Evolutionary conservation across 1,139 yeast species (phyloP).

Genomic region (Nematodospora anomalae): DNA sequence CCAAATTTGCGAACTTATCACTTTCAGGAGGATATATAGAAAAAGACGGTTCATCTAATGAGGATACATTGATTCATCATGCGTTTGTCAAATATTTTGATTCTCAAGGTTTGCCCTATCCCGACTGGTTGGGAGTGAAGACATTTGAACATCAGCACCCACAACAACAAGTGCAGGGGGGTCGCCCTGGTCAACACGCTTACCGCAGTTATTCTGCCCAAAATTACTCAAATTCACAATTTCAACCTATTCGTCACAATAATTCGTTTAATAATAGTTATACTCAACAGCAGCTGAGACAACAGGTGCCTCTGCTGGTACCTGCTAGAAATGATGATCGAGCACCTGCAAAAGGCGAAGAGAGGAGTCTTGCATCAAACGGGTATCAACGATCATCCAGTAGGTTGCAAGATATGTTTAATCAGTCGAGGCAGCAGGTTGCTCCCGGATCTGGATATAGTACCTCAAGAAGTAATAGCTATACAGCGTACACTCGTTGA

Average conservation of each 20-base stretch:
- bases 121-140: constrained; percentile 47
- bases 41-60: constrained; percentile 40
- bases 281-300: constrained; percentile 16
- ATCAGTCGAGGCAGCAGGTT: constrained; percentile 45
- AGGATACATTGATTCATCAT: constrained; percentile 45
- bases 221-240: constrained; percentile 17
- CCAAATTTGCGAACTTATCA: constrained; percentile 38
- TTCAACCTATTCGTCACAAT: constrained; percentile 31
- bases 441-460: constrained; percentile 37
- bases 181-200: constrained; percentile 5
- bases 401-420: constrained; percentile 44
- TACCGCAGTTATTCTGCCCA: constrained; percentile 6
- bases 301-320: constrained; percentile 14
- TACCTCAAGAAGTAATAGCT: constrained; percentile 13
- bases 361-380: constrained; percentile 11
- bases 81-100: constrained; percentile 47
- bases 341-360: not conserved
- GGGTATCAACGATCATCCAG: constrained; percentile 36
- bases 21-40: constrained; percentile 29
- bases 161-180: constrained; percentile 11
- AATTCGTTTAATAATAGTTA: constrained; percentile 25
- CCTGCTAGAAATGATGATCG: constrained; percentile 1
- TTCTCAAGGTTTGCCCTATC: constrained; percentile 33
- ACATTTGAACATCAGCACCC: constrained; percentile 9
- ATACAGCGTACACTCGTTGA: not conserved